A percentile compares a stretch with the other conserved stretches of the same genome.
Evolutionary conservation across 305 asterid genomes (phyloP).

Genomic region (Fraxinus greggii): DNA sequence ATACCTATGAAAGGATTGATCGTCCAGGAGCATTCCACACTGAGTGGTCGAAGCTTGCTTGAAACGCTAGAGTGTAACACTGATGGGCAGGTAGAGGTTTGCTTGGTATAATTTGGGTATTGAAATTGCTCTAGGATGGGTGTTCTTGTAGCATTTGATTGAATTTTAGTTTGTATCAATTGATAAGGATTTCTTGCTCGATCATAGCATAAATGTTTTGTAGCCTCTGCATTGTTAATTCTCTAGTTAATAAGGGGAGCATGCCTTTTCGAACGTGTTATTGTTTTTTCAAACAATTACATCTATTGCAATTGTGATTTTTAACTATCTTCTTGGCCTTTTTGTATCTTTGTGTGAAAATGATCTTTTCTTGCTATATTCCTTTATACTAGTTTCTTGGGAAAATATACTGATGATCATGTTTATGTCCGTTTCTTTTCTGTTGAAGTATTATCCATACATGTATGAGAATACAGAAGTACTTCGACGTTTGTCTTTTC

Average conservation of each 20-base stretch:
- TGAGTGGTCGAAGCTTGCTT: slow-evolving; percentile 56
- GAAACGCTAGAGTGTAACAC: slow-evolving; percentile 33
- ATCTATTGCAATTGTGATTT: not conserved
- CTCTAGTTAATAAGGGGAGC: slow-evolving; percentile 47
- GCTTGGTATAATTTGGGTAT: slow-evolving; percentile 29
- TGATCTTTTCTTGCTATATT: not conserved
- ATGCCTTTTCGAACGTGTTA: slow-evolving; percentile 22
- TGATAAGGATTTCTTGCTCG: slow-evolving; percentile 32
- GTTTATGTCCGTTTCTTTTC: not conserved
- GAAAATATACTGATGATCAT: not conserved
- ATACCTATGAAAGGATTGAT: slow-evolving; percentile 49
- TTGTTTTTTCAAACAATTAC: slow-evolving; percentile 1
- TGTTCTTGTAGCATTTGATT: slow-evolving; percentile 30
- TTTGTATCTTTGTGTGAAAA: not conserved
- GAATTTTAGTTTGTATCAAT: slow-evolving; percentile 36
- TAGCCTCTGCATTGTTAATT: slow-evolving; percentile 30
- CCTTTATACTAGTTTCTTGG: not conserved
- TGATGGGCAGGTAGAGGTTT: not conserved
- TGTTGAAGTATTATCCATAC: not conserved
- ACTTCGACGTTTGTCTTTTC: too few species aligned
- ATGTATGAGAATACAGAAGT: too few species aligned
- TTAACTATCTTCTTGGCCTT: not conserved
- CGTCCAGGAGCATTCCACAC: slow-evolving; percentile 41
- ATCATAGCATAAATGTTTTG: slow-evolving; percentile 27
- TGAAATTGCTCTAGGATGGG: slow-evolving; percentile 29